phyloP scores from a whole-genome alignment of 1,139 yeast genomes.

The Saccharomyces hybrid region DNA sequence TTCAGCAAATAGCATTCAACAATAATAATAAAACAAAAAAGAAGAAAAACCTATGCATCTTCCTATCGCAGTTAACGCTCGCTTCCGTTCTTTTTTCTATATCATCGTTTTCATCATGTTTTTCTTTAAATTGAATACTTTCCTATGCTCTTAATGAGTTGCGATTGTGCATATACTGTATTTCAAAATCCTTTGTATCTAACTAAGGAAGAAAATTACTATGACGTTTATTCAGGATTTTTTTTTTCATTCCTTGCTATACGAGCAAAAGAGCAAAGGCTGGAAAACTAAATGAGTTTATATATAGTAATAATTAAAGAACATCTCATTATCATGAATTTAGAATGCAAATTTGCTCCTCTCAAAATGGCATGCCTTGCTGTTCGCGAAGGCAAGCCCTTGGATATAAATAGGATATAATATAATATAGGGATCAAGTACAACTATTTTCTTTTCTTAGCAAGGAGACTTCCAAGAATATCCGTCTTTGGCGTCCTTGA shows the following conservation, averaged over 20 bases:
- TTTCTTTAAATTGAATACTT: neutral
- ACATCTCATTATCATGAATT: neutral
- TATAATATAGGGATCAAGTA: neutral
- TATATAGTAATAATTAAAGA: neutral
- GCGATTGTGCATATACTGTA: neutral
- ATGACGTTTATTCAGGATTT: neutral
- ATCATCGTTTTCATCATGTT: neutral
- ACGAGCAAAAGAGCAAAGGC: neutral
- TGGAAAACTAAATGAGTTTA: neutral
- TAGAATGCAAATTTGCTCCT: neutral
- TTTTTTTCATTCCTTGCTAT: neutral
- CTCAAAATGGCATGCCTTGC: neutral
- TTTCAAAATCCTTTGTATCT: neutral
- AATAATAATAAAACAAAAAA: neutral
- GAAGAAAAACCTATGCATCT: neutral
- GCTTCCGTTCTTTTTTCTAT: neutral
- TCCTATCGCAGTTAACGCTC: neutral
- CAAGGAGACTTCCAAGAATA: conserved; percentile 20
- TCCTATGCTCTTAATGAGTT: neutral
- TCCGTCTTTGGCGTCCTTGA: conserved; percentile 24
- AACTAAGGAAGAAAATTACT: neutral
- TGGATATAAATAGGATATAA: neutral
- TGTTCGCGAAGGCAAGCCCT: neutral
- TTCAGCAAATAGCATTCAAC: neutral
- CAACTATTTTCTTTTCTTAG: conserved; percentile 16